phyloP scores from a whole-genome alignment of 495 filamentous ascomycete species.

The Sordaria brevicollis region DNA sequence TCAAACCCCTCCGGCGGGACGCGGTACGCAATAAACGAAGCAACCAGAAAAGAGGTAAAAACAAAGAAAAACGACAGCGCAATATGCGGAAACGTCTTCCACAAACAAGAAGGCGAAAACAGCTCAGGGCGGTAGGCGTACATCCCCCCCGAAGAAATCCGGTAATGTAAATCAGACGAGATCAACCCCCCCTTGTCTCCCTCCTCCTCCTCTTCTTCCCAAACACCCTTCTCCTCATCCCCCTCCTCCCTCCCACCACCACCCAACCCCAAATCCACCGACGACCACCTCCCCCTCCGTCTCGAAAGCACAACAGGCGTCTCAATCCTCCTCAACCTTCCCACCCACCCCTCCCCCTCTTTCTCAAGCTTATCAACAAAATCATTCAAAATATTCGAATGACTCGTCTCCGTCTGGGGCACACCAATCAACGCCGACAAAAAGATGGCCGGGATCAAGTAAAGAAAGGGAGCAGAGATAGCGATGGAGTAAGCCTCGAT shows the following conservation, averaged over 20 bases:
- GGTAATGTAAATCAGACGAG: neutral
- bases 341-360: neutral
- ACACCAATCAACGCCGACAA: slow-evolving; percentile 7
- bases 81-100: neutral
- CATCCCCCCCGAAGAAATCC: slow-evolving; percentile 2
- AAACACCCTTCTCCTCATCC: too few relatives aligned
- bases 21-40: slow-evolving; percentile 4
- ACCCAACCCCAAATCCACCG: too few relatives aligned
- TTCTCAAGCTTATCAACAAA: neutral
- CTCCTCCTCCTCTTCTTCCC: neutral
- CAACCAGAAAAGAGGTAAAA: slow-evolving; percentile 3
- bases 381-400: neutral
- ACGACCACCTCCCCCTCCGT: too few relatives aligned
- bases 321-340: too few relatives aligned
- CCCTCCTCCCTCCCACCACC: too few relatives aligned
- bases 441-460: slow-evolving; percentile 5
- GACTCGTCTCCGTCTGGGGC: slow-evolving; percentile 6
- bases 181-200: neutral
- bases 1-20: slow-evolving; percentile 9
- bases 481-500: slow-evolving; percentile 12
- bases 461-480: slow-evolving; percentile 9
- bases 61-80: neutral
- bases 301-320: too few relatives aligned
- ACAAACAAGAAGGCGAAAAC: neutral
- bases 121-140: slow-evolving; percentile 6